Conservation (phyloP, 257 asterid genomes). For the Ocimum tenuiflorum region DNA sequence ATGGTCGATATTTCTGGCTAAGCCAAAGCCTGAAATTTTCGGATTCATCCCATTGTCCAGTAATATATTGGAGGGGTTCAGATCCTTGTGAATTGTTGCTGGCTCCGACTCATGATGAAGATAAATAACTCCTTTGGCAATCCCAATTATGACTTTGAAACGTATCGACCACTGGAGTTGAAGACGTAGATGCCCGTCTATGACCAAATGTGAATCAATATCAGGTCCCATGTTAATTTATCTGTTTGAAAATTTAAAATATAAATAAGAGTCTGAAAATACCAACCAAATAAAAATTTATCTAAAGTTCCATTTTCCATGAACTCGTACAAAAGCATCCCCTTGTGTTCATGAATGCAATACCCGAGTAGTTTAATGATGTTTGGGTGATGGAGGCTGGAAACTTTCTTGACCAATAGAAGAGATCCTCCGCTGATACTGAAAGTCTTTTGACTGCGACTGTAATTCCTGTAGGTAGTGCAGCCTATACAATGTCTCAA, state of each 20-base stretch:
- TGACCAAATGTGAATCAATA: background rate
- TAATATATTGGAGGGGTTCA: conserved; percentile 10
- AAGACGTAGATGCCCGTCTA: background rate
- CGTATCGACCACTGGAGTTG: conserved; percentile 6
- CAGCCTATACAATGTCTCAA: background rate
- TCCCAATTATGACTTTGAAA: conserved; percentile 16
- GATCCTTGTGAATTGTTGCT: background rate
- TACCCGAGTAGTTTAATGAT: conserved; percentile 19
- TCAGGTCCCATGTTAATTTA: background rate
- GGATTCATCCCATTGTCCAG: conserved; percentile 22
- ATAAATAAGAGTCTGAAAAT: background rate
- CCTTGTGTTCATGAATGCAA: background rate
- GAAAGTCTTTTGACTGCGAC: background rate
- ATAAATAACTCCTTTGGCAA: conserved; percentile 22
- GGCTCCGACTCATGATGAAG: conserved; percentile 18
- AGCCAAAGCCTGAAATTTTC: conserved; percentile 8
- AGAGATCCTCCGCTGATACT: background rate
- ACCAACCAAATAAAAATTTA: background rate
- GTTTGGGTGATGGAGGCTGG: conserved; percentile 13
- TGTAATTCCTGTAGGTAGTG: background rate
- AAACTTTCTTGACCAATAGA: background rate
- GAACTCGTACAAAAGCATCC: conserved; percentile 15
- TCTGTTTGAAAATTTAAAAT: too few relatives aligned
- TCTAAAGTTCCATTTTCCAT: conserved; percentile 8
- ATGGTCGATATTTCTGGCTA: background rate